Conservation (phyloP, 2,329 filamentous ascomycete species). For the Chrysoporthe puriensis region DNA sequence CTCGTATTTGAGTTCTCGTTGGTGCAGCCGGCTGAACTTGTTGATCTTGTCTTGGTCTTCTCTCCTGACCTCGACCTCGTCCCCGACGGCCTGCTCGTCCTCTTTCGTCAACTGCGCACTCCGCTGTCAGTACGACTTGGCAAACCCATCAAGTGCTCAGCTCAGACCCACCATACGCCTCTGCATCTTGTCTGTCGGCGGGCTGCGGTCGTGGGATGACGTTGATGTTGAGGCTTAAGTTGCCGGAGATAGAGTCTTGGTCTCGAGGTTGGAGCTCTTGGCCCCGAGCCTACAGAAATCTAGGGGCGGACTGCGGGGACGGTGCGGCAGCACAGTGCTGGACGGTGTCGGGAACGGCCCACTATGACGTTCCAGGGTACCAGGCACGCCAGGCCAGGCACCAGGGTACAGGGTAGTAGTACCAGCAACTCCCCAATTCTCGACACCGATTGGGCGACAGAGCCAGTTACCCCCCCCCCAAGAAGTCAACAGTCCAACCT, state of each 20-base stretch:
- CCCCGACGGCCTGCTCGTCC: constrained; percentile 77
- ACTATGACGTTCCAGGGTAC: constrained; percentile 17
- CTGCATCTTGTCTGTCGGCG: constrained; percentile 46
- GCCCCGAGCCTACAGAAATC: background rate
- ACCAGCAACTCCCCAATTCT: background rate
- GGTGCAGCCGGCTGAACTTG: constrained; percentile 91
- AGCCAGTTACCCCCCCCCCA: background rate
- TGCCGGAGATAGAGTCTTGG: background rate
- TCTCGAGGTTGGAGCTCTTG: background rate
- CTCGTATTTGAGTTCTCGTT: constrained; percentile 77
- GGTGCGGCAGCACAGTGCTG: constrained; percentile 19
- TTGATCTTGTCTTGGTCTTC: constrained; percentile 99
- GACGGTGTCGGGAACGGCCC: background rate
- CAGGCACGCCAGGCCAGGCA: too few relatives aligned
- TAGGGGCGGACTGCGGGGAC: constrained; percentile 21
- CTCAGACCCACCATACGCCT: constrained; percentile 60
- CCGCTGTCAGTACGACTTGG: constrained; percentile 25
- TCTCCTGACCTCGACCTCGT: constrained; percentile 91
- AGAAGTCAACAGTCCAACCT: constrained; percentile 20
- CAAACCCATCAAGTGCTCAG: rapidly evolving
- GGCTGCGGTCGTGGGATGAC: background rate
- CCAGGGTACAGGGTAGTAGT: too few relatives aligned
- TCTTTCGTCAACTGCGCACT: constrained; percentile 80
- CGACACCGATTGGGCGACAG: constrained; percentile 20
- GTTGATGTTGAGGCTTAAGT: constrained; percentile 7